phyloP scores from a whole-genome alignment of 345 rosid species.

The Angophora floribunda region DNA sequence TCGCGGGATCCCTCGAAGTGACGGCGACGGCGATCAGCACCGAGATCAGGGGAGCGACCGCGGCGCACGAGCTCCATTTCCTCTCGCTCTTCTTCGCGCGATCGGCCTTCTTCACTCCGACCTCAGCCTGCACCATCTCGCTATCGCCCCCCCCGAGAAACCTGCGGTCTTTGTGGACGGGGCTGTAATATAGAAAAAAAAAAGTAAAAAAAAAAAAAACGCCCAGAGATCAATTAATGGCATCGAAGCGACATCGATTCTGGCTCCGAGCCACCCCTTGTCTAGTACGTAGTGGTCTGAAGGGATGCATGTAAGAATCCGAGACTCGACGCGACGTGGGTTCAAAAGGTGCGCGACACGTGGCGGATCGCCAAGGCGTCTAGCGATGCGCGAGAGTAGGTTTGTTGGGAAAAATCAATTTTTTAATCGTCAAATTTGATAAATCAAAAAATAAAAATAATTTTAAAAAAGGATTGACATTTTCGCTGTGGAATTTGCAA shows the following conservation, averaged over 20 bases:
- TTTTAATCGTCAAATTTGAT: neutral
- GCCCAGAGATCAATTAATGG: neutral
- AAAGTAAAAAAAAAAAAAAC: fast-evolving
- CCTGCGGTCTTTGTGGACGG: neutral
- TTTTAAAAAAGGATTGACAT: too few relatives aligned
- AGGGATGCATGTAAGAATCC: neutral
- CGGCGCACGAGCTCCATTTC: neutral
- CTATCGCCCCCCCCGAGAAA: neutral
- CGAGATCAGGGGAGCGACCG: neutral
- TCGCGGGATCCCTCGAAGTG: neutral
- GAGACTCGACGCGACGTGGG: neutral
- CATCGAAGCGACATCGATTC: neutral
- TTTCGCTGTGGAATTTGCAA: neutral
- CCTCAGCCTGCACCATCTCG: neutral
- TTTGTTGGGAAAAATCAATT: neutral
- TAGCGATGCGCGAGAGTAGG: neutral
- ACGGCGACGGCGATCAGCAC: neutral
- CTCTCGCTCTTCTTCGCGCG: neutral
- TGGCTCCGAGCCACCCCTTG: neutral
- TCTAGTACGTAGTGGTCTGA: neutral
- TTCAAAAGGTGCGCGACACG: neutral
- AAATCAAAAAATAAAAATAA: neutral
- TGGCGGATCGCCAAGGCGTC: neutral
- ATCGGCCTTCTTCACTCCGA: neutral
- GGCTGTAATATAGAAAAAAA: neutral